Base-by-base conservation (phyloP, 2,329 filamentous ascomycete genomes). In the Monilinia vaccinii-corymbosi region DNA sequence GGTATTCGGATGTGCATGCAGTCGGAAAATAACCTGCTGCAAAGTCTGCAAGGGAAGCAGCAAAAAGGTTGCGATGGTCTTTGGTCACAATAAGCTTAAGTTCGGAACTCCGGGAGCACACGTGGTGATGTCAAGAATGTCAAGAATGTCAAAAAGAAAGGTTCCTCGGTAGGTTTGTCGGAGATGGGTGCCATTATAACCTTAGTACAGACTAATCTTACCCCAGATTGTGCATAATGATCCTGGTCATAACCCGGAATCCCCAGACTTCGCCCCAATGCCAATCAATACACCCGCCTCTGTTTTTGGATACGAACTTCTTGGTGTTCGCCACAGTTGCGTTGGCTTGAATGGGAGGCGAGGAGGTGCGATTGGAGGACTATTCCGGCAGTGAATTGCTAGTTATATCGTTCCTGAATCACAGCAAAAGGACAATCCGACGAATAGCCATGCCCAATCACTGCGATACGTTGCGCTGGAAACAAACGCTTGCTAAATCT, bases 171-270 rank as follows among this genome's bases (percentile, higher is more conserved):
- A 34, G 6, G 25, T 3, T 28, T 3, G 3, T 36, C 47, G 49
- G 28, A 36, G 50, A n/a, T 18, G 21, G 18, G 4, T 42, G 21
- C 32, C 42, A 34, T 46, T 53, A 3, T 46, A n/a, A n/a, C n/a
- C n/a, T n/a, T n/a, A 10, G 18, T 25, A n/a, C 21, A 23, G 31
- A 31, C 42, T 55, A 11, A 21, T 32, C 40, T 53, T 59, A 53
- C 48, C 57, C 48, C 48, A 28, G 21, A 25, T 14, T 50, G 23
- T 38, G 23, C 32, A 57, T 48, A 51, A 57, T 50, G 23, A 53
- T 25, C 38, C 48, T 46, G 46, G 57, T 46, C 49, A 8, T 46
- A 59, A 40, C 57, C 57, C 48, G 38, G 40, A 53, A 55, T 53
- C 57, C 40, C 48, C 40, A 53, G 57, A 55, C 18, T 46, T 47